Evolutionary conservation across 2,329 filamentous ascomycete genomes (phyloP).

Genomic region (Sporothrix humicola): DNA sequence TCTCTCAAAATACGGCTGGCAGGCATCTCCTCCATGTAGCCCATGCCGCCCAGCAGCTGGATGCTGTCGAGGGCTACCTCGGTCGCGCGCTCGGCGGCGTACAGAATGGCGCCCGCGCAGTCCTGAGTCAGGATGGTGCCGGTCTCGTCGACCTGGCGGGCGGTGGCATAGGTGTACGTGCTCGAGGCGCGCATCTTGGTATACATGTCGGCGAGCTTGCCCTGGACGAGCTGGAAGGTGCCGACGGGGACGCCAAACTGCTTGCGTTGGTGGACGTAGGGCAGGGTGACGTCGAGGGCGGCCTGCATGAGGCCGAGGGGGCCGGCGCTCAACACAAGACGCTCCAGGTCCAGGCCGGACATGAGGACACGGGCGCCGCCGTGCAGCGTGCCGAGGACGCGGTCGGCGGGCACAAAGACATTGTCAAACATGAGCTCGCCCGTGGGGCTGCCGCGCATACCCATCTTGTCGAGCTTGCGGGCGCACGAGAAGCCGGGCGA

Average conservation of each 20-base stretch:
- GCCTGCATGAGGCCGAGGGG: conserved; percentile 96
- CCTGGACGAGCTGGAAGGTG: conserved; percentile 90
- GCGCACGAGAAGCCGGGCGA: conserved; percentile 80
- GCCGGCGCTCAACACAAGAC: conserved; percentile 87
- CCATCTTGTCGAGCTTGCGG: conserved; percentile 94
- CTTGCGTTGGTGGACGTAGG: conserved; percentile 85
- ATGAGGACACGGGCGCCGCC: conserved; percentile 89
- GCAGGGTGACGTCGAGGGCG: conserved; percentile 80
- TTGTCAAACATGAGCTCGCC: conserved; percentile 90
- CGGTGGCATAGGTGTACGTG: conserved; percentile 88
- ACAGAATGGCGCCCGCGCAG: conserved; percentile 91
- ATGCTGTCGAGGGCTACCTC: conserved; percentile 87
- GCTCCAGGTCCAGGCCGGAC: conserved; percentile 93
- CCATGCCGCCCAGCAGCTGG: conserved; percentile 92
- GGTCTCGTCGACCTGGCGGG: conserved; percentile 77
- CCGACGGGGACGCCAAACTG: conserved; percentile 86
- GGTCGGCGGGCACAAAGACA: conserved; percentile 84
- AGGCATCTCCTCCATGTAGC: conserved; percentile 94
- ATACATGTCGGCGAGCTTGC: conserved; percentile 95
- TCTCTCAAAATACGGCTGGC: conserved; percentile 82
- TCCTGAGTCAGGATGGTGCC: conserved; percentile 81
- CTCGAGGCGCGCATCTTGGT: conserved; percentile 84
- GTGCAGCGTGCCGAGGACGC: conserved; percentile 80
- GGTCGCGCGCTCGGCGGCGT: conserved; percentile 87
- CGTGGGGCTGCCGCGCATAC: conserved; percentile 96